Evolutionary conservation across 2,329 filamentous ascomycete genomes (phyloP).

Genomic region (Hypoxylon sp.): DNA sequence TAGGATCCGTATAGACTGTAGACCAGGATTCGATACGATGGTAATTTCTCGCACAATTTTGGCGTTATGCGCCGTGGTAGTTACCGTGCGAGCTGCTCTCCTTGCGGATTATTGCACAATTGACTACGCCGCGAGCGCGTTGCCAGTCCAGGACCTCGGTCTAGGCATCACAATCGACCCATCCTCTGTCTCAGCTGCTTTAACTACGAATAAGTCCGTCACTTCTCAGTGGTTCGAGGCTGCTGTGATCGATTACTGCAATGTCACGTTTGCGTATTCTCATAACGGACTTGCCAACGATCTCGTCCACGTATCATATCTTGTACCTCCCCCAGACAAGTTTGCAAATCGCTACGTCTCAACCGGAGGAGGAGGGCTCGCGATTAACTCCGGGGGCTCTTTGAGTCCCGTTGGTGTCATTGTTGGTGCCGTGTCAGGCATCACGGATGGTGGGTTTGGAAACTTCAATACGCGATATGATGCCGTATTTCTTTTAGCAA

Average conservation of each 20-base stretch:
- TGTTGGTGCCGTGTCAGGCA: constrained; percentile 63
- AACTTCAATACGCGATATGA: constrained; percentile 60
- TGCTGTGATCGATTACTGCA: constrained; percentile 46
- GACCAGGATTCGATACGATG: constrained; percentile 11
- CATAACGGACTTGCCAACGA: constrained; percentile 46
- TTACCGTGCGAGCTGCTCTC: constrained; percentile 20
- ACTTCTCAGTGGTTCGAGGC: constrained; percentile 49
- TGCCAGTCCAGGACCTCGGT: constrained; percentile 47
- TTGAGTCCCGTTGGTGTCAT: constrained; percentile 53
- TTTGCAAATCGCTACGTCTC: constrained; percentile 51
- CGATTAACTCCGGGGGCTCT: constrained; percentile 54
- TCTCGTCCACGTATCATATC: constrained; percentile 46
- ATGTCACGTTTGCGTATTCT: constrained; percentile 49
- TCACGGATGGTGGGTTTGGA: constrained; percentile 67
- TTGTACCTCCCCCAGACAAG: constrained; percentile 43
- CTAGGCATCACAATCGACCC: constrained; percentile 51
- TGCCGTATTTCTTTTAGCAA: constrained; percentile 56
- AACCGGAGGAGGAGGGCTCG: constrained; percentile 56
- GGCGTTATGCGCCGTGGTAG: constrained; percentile 15
- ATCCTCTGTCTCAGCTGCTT: constrained; percentile 50
- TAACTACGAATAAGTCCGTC: constrained; percentile 55
- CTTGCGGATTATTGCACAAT: constrained; percentile 42
- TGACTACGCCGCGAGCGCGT: constrained; percentile 39
- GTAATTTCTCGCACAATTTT: neutral
- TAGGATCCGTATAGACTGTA: too few relatives aligned